Evolutionary conservation across 2,329 filamentous ascomycete genomes (phyloP).

Genomic region (Apiospora arundinis): DNA sequence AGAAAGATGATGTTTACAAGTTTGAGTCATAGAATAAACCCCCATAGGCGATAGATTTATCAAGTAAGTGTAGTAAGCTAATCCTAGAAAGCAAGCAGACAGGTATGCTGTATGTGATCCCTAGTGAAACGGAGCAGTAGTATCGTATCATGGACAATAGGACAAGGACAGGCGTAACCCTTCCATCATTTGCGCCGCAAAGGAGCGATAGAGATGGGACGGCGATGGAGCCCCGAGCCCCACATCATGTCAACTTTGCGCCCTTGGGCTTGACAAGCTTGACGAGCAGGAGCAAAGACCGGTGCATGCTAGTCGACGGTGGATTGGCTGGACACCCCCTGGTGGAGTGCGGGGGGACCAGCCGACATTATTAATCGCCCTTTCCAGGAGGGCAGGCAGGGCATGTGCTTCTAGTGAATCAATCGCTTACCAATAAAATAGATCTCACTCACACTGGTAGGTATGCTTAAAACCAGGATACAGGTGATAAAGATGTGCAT

Average conservation of each 20-base stretch:
- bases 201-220: neutral
- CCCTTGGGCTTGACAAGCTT: neutral
- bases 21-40: neutral
- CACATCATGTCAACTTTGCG: slow-evolving; percentile 17
- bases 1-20: neutral
- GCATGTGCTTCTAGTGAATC: neutral
- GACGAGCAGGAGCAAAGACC: neutral
- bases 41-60: neutral
- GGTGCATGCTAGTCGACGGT: neutral
- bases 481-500: too few species aligned
- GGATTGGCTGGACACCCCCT: neutral
- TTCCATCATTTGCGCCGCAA: neutral
- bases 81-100: neutral
- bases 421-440: too few species aligned
- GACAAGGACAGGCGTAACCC: neutral
- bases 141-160: neutral
- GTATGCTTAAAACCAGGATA: too few species aligned
- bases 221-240: slow-evolving; percentile 4
- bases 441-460: too few species aligned
- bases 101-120: neutral
- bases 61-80: neutral
- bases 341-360: slow-evolving; percentile 1
- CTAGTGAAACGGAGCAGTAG: neutral
- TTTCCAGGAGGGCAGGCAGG: neutral
- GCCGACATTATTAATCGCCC: slow-evolving; percentile 1